These are phyloP conservation scores for Pezicula radicicola DNA, from an alignment of 2,329 filamentous ascomycete genomes.

Conservation along the genomic window DNA sequence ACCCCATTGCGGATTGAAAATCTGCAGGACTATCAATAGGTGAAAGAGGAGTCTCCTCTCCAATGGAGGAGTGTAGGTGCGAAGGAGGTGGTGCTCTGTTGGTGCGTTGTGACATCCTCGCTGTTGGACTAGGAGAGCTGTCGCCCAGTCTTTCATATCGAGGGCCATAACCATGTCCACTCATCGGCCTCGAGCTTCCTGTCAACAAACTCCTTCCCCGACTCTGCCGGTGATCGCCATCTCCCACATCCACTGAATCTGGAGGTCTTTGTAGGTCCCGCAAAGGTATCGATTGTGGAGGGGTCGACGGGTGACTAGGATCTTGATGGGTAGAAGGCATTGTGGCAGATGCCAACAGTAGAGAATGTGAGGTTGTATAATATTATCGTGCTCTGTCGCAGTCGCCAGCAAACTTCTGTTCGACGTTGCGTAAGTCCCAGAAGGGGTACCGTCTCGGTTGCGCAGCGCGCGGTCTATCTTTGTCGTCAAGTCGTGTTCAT, in stretches of 20 bases:
- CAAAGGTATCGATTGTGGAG: slow-evolving; percentile 66
- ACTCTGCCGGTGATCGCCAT: slow-evolving; percentile 21
- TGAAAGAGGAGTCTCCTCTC: slow-evolving; percentile 19
- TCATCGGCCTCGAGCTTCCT: slow-evolving; percentile 22
- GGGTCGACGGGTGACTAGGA: slow-evolving; percentile 37
- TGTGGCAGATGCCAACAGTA: slow-evolving; percentile 20
- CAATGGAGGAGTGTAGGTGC: slow-evolving; percentile 13
- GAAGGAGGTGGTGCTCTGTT: slow-evolving; percentile 6
- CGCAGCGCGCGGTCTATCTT: background rate
- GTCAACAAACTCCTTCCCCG: slow-evolving; percentile 28
- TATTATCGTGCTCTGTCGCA: slow-evolving; percentile 4
- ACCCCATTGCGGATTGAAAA: slow-evolving; percentile 29
- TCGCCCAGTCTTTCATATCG: slow-evolving; percentile 29
- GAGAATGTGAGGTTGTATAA: slow-evolving; percentile 8
- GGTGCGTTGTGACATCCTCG: slow-evolving; percentile 10
- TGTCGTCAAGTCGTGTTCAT: background rate
- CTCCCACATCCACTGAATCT: slow-evolving; percentile 22
- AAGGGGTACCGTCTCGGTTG: background rate
- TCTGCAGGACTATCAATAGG: slow-evolving; percentile 26
- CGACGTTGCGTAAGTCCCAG: background rate
- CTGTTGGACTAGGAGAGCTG: slow-evolving; percentile 22
- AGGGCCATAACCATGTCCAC: slow-evolving; percentile 20
- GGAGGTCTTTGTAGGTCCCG: slow-evolving; percentile 50
- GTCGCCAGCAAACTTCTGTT: background rate
- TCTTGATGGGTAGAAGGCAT: slow-evolving; percentile 49